Evolutionary conservation across 2,329 filamentous ascomycete species (phyloP), one percentile per base, ranked within the genome.

Genomic region (Nigrospora oryzae): DNA sequence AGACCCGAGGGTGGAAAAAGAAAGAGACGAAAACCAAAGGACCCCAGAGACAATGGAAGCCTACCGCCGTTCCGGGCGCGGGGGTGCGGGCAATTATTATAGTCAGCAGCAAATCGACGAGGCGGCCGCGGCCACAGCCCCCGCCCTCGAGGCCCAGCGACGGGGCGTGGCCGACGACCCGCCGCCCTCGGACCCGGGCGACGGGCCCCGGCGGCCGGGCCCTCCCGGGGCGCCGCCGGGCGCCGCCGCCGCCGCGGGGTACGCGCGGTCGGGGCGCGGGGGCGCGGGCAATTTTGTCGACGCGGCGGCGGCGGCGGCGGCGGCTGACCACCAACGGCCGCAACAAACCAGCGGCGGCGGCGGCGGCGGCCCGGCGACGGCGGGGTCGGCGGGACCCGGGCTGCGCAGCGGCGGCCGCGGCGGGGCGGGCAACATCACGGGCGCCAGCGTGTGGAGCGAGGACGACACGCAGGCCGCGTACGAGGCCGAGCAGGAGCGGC

Each of bases 21-120:
- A 34, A 38, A 40, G n/a, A 36, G 36, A n/a, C n/a, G n/a, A n/a
- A n/a, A n/a, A n/a, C n/a, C n/a, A 40, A 42, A n/a, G 23, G 33
- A 32, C 31, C 38, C n/a, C 33, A 8, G 16, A 15, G 31, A 8
- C 19, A 6, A 45, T 48, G 44, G 74, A 74, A 53, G 66, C 66
- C 42, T 74, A 73, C 51, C 68, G 68, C 51, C 70, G 69, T 47
- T 68, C 73, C 36, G 80, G 81, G 45, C 75, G 81, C 40, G 81
- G 81, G 44, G 81, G 81, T 41, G 79, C 79, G 6, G 81, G 81
- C 43, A 84, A 84, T 62, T 81, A 74, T 59, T 73, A 72, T 55
- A 67, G 68, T 55, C 69, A 73, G 50, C 67, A 73, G 51, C 70
- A 79, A 46, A 59, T 74, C 23, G 68, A 77, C 28, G 69, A 74